Base-by-base conservation (phyloP, 1,284 basidiomycete species). In the Leucoagaricus sp. region DNA sequence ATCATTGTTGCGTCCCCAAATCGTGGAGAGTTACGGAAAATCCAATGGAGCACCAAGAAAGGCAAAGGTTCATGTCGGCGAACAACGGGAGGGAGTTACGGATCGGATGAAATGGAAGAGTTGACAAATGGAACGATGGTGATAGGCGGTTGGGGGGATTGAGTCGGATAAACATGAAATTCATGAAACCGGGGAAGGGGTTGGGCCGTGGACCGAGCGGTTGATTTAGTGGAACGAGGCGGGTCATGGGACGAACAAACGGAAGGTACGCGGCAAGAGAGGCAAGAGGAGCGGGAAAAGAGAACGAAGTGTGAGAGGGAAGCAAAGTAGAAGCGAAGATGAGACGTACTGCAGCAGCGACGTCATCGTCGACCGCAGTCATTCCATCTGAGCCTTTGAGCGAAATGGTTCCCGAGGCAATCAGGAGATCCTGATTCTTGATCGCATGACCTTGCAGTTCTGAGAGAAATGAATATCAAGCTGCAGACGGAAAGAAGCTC, bases 361-460 rank as follows among this genome's bases (percentile, higher is more conserved):
- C 80, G 70, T 96, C 94, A 64, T 95, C 93, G 70, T 94, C 89
- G 21, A 91, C 79, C 36, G 91, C 91, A 60, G 84, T 87, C 69
- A 93, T 77, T 31, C 86, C 85, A 67, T 94, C 93, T 46, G 85
- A 81, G 29, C 90, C 92, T 68, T 84, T 87, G 61, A 91, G 79
- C n/a, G 89, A 85, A 58, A 94, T 84, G 13, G 87, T 87, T 31
- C 93, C 93, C 49, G 90, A 91, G 12, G 93, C 93, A 62, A 93
- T 82, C 60, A 96, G 80, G 46, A 96, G 77, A 75, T 95, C 94
- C 73, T 94, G 91, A 70, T 94, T 94, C 77, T 94, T 96, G 72
- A 94, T 93, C 66, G 93, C 91, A 76, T 96, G 94, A 60, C 94
- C 94, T 76, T 95, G 93, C 45, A 96, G 79, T 71, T 91, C 94